Evolutionary conservation across 345 rosid species (phyloP).

Genomic region (Stellera chamaejasme): DNA sequence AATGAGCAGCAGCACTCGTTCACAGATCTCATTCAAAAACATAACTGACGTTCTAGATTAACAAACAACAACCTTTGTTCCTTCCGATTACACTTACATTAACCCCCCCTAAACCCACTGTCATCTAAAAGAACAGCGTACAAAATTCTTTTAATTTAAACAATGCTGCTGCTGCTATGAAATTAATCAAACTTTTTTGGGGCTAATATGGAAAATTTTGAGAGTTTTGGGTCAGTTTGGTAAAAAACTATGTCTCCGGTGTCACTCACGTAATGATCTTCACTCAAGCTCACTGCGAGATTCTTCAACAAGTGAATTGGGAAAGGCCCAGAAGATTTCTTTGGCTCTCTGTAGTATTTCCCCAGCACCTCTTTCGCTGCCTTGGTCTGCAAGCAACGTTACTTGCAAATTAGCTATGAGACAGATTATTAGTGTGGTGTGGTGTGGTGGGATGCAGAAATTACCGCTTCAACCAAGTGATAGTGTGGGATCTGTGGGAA

Average conservation of each 20-base stretch:
- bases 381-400: conserved; percentile 37
- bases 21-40: too few species aligned
- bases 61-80: too few species aligned
- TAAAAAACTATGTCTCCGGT: conserved; percentile 67
- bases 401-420: neutral
- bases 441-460: neutral
- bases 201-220: neutral
- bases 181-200: too few species aligned
- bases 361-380: conserved; percentile 73
- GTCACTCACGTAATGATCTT: conserved; percentile 77
- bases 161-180: too few species aligned
- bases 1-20: too few species aligned
- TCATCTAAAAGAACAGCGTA: too few species aligned
- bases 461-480: conserved; percentile 70
- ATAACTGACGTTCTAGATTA: too few species aligned
- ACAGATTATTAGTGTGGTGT: neutral
- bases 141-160: too few species aligned
- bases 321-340: conserved; percentile 55
- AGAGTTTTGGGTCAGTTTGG: conserved; percentile 42
- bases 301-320: conserved; percentile 56
- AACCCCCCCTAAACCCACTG: too few species aligned
- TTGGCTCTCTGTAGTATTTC: conserved; percentile 74
- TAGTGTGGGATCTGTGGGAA: conserved; percentile 97
- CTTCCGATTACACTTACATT: too few species aligned
- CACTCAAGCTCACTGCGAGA: conserved; percentile 42